phyloP scores from a whole-genome alignment of 2,329 filamentous ascomycete species.

The Penicillium concentricum region DNA sequence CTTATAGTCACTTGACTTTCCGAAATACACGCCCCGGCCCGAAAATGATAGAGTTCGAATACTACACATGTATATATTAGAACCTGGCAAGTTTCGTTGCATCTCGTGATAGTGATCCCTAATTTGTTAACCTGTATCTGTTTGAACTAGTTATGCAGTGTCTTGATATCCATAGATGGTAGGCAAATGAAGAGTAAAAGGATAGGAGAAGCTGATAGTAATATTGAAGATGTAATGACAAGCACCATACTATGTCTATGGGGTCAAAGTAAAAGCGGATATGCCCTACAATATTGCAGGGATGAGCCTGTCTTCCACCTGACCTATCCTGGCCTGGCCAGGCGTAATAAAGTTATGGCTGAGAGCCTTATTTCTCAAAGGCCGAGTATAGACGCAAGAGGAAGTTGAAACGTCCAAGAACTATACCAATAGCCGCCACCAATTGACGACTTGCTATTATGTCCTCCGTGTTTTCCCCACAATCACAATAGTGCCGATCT shows the following conservation, averaged over 20 bases:
- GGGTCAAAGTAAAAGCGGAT: background rate
- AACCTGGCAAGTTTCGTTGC: background rate
- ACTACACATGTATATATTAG: background rate
- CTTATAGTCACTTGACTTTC: background rate
- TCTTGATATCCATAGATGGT: background rate
- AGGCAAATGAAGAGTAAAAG: background rate
- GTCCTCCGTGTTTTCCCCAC: conserved; percentile 1
- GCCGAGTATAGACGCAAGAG: background rate
- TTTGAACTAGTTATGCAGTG: background rate
- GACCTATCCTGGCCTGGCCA: background rate
- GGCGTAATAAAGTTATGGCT: background rate
- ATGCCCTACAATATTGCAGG: no score
- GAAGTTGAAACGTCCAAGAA: background rate
- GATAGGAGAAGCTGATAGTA: background rate
- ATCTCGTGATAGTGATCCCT: no score
- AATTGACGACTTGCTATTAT: background rate
- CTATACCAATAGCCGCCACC: background rate
- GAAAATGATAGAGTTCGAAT: background rate
- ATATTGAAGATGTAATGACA: no score
- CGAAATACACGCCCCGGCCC: background rate
- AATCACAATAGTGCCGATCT: conserved; percentile 1
- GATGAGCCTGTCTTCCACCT: background rate
- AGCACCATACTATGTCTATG: background rate
- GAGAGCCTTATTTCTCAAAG: background rate
- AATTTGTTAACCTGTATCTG: background rate